Evolutionary conservation across 169 alveolate species (phyloP).

Genomic region (Plasmodium inui): DNA sequence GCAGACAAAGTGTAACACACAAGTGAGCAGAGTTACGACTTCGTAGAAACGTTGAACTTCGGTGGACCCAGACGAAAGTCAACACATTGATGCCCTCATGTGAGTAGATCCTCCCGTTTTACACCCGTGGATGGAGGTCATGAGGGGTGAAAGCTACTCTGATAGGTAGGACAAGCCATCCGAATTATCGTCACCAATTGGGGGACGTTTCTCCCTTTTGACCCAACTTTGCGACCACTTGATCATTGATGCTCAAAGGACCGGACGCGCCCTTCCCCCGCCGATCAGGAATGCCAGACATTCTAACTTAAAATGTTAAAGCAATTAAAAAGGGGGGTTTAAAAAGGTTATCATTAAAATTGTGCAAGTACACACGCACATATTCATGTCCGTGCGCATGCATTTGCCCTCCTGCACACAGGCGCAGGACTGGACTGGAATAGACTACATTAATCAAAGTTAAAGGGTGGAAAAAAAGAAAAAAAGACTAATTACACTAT

Average conservation of each 20-base stretch:
- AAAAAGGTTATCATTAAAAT: slow-evolving; percentile 62
- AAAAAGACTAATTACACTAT: background rate
- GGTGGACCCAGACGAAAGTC: too few species aligned
- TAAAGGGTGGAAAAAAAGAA: background rate
- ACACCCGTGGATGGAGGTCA: background rate
- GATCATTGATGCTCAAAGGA: background rate
- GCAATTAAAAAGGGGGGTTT: slow-evolving; percentile 34
- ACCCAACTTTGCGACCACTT: background rate
- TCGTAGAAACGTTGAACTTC: too few species aligned
- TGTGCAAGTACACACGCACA: background rate
- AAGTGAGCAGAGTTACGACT: too few species aligned
- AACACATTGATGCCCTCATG: too few species aligned
- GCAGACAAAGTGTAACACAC: too few species aligned
- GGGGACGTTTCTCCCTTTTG: background rate
- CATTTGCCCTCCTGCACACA: background rate
- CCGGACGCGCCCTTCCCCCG: background rate
- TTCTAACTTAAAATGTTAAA: background rate
- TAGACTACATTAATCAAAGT: slow-evolving; percentile 35
- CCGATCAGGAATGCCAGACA: background rate
- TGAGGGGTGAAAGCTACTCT: background rate
- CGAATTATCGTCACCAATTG: background rate
- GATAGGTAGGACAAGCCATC: background rate
- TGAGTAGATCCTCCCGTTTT: background rate
- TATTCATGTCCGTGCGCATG: background rate
- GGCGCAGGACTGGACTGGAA: background rate